Conservation (phyloP, 2,329 filamentous ascomycete genomes). For the Cryphonectria naterciae region DNA sequence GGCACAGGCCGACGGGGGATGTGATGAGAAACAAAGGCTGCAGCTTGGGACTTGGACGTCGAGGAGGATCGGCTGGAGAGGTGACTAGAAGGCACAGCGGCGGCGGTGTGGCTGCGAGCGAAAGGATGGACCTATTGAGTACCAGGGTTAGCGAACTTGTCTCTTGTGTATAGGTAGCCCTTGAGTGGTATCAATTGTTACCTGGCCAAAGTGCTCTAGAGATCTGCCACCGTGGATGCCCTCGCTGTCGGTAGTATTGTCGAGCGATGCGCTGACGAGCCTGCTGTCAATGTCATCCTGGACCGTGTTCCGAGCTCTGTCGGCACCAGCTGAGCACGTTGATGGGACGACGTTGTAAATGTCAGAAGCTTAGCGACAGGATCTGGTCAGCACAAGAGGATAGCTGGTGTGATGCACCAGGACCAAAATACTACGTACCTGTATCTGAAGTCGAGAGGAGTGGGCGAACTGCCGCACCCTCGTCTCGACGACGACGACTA, state of each 20-base stretch:
- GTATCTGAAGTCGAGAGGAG: constrained; percentile 17
- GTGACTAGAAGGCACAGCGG: constrained; percentile 9
- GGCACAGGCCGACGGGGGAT: constrained; percentile 20
- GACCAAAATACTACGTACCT: constrained; percentile 10
- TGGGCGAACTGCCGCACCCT: background rate
- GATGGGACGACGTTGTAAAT: background rate
- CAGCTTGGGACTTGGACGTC: background rate
- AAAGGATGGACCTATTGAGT: constrained; percentile 3
- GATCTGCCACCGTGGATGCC: background rate
- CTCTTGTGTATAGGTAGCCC: background rate
- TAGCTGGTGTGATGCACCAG: too few species aligned
- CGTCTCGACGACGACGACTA: constrained; percentile 13
- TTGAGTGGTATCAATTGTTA: background rate
- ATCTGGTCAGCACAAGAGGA: background rate
- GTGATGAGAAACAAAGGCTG: background rate
- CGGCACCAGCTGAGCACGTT: background rate
- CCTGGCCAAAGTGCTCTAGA: background rate
- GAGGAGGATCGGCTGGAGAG: constrained; percentile 5
- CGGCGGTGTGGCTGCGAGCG: constrained; percentile 20
- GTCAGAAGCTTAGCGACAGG: constrained; percentile 13
- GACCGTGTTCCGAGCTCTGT: background rate
- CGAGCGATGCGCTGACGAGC: constrained; percentile 25
- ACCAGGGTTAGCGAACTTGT: background rate
- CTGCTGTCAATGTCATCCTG: constrained; percentile 15
- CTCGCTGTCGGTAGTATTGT: constrained; percentile 16